These are phyloP conservation scores for Corinectria fuckeliana DNA, from an alignment of 2,329 filamentous ascomycete species.

Conservation along the genomic window DNA sequence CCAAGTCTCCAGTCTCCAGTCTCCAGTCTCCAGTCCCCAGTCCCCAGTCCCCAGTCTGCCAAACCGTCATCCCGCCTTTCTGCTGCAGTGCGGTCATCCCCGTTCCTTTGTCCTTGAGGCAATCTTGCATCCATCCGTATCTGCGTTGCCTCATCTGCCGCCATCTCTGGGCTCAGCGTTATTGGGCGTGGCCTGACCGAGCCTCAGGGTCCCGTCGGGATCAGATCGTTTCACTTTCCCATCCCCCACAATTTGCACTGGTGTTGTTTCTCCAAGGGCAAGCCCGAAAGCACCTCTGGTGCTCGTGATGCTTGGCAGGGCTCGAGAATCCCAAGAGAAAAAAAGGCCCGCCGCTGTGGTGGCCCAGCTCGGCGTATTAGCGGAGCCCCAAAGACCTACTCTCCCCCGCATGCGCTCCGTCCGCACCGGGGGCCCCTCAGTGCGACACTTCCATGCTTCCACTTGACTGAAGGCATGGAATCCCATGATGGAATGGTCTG, in stretches of 20 bases:
- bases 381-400: constrained; percentile 32
- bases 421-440: neutral
- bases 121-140: constrained; percentile 24
- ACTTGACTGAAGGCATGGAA: neutral
- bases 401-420: constrained; percentile 33
- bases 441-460: constrained; percentile 1
- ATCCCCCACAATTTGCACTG: too few species aligned
- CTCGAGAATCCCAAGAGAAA: constrained; percentile 16
- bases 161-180: constrained; percentile 29
- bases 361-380: constrained; percentile 39
- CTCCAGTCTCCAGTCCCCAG: constrained; percentile 23
- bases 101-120: neutral
- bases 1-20: neutral
- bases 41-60: constrained; percentile 6
- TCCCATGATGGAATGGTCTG: neutral
- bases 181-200: constrained; percentile 33
- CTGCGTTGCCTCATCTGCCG: constrained; percentile 25
- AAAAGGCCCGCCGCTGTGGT: constrained; percentile 22
- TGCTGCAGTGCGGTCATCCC: too few species aligned
- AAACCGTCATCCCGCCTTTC: constrained; percentile 29
- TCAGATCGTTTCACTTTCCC: neutral
- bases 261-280: too few species aligned
- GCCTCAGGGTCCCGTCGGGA: constrained; percentile 18
- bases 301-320: too few species aligned
- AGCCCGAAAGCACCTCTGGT: neutral